Evolutionary conservation across 352 stramenopile genomes (phyloP).

Genomic region (Phytophthora crassamura): DNA sequence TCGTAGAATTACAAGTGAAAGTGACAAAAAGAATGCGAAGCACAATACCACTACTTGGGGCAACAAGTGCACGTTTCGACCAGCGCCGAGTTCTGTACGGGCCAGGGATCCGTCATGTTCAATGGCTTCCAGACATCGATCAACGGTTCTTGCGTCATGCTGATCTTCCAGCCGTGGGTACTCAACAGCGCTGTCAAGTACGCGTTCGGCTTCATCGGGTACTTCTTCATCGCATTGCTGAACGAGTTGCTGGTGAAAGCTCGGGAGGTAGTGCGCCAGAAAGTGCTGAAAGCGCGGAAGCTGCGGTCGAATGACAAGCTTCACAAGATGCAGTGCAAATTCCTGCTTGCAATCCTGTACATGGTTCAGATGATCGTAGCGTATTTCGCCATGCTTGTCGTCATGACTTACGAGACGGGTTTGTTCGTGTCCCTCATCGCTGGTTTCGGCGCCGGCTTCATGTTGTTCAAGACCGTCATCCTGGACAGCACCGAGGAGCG

Average conservation of each 20-base stretch:
- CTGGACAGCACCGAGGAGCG: constrained; percentile 59
- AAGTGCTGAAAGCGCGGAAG: constrained; percentile 42
- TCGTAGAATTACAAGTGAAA: neutral
- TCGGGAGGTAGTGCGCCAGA: constrained; percentile 47
- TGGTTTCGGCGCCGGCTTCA: constrained; percentile 63
- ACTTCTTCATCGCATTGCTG: constrained; percentile 50
- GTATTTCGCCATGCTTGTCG: constrained; percentile 76
- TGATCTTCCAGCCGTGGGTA: constrained; percentile 75
- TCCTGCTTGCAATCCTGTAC: constrained; percentile 68
- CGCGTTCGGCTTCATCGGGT: constrained; percentile 60
- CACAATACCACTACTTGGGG: too few species aligned
- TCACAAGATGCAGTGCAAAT: constrained; percentile 58
- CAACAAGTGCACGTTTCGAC: too few species aligned
- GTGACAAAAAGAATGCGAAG: too few species aligned
- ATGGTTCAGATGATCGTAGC: constrained; percentile 73
- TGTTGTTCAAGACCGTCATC: constrained; percentile 66
- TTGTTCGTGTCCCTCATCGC: constrained; percentile 68
- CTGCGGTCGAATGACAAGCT: constrained; percentile 36
- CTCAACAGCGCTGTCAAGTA: constrained; percentile 70
- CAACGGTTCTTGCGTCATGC: constrained; percentile 58
- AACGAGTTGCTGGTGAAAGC: constrained; percentile 61
- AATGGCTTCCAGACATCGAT: constrained; percentile 72
- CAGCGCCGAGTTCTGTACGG: constrained; percentile 46
- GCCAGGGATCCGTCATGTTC: constrained; percentile 70
- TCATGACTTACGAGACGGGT: constrained; percentile 77